phyloP scores from a whole-genome alignment of 352 stramenopile species.

The Lagenidium giganteum region DNA sequence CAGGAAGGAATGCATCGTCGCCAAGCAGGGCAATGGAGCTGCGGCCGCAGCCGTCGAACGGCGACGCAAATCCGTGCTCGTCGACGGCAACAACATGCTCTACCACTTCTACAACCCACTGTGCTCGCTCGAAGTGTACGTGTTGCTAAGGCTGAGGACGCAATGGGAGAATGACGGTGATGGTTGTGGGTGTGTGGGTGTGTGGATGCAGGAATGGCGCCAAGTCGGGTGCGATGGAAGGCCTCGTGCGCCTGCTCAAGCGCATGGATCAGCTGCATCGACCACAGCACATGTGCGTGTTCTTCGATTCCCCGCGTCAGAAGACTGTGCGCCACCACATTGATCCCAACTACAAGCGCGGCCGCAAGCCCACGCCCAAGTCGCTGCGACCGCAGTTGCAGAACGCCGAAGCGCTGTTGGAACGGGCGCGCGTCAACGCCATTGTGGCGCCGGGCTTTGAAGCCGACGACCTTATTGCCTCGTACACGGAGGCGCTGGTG shows the following conservation, averaged over 20 bases:
- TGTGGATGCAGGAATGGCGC: slow-evolving; percentile 22
- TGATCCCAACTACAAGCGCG: slow-evolving; percentile 49
- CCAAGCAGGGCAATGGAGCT: too few species aligned
- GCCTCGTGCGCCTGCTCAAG: slow-evolving; percentile 32
- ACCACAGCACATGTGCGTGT: slow-evolving; percentile 46
- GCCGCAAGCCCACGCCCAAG: slow-evolving; percentile 26
- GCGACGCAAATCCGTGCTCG: slow-evolving; percentile 38
- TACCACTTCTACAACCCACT: slow-evolving; percentile 56
- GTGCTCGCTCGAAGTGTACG: slow-evolving; percentile 26
- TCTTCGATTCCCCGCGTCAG: slow-evolving; percentile 50
- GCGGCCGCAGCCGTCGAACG: background rate
- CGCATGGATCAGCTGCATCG: slow-evolving; percentile 43
- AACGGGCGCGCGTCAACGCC: slow-evolving; percentile 30
- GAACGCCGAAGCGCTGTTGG: slow-evolving; percentile 27
- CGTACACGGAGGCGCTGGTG: slow-evolving; percentile 38
- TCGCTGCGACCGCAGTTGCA: slow-evolving; percentile 37
- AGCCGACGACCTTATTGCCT: slow-evolving; percentile 66
- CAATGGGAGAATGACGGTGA: too few species aligned
- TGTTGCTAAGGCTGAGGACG: too few species aligned
- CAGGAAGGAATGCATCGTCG: too few species aligned
- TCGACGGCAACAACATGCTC: slow-evolving; percentile 64
- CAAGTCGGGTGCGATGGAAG: slow-evolving; percentile 35
- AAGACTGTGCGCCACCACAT: slow-evolving; percentile 37
- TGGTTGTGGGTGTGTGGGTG: background rate
- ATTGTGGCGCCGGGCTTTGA: slow-evolving; percentile 46